Evolutionary conservation across 805 yeast species (phyloP).

Genomic region (Schizosaccharomyces octosporus): DNA sequence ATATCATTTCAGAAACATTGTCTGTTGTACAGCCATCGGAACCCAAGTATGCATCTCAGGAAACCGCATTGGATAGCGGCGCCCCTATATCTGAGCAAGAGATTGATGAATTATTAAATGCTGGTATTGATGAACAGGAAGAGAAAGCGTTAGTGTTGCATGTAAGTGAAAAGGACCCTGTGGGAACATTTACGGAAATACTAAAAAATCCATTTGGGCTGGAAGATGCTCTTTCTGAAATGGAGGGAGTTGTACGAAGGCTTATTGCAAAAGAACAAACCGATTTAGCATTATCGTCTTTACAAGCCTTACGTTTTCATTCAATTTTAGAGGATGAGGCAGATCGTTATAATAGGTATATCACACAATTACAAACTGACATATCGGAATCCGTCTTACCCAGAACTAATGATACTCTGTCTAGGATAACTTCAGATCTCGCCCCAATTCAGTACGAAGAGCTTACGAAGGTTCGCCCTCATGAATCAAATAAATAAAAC

Average conservation of each 20-base stretch:
- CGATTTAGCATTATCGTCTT: background rate
- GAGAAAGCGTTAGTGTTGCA: background rate
- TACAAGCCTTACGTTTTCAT: background rate
- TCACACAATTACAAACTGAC: background rate
- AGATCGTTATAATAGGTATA: background rate
- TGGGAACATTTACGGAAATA: background rate
- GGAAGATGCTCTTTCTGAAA: background rate
- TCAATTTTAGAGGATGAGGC: background rate
- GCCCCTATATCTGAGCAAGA: background rate
- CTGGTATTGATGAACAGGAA: background rate
- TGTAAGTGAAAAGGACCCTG: background rate
- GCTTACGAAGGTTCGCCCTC: background rate
- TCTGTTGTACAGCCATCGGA: background rate
- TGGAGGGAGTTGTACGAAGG: background rate
- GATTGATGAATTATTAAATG: background rate
- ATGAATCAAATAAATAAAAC: too few relatives aligned
- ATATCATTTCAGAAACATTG: background rate
- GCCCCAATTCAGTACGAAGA: background rate
- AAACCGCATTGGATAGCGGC: background rate
- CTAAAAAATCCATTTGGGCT: background rate
- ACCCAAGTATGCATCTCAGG: background rate
- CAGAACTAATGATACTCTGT: background rate
- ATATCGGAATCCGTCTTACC: background rate
- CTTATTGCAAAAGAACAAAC: background rate
- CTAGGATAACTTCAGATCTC: background rate